A percentile compares a stretch with the other conserved stretches of the same genome.
phyloP scores from a whole-genome alignment of 2,329 filamentous ascomycete genomes.

The Diaporthe sp. region DNA sequence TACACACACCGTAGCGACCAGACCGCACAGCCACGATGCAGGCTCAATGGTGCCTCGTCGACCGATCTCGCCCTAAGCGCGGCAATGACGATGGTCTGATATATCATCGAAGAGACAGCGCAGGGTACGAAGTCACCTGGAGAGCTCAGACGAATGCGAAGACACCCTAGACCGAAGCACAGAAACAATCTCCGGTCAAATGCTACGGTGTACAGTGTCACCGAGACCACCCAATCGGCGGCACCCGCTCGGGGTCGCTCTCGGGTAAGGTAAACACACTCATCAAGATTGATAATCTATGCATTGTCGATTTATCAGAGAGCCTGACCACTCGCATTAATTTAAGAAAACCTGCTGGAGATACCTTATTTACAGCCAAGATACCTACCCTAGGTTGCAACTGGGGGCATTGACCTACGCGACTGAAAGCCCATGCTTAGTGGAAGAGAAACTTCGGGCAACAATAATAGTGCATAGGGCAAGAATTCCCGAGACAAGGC shows the following conservation, averaged over 20 bases:
- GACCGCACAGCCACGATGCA: background rate
- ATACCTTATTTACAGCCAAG: background rate
- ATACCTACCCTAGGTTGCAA: too few species aligned
- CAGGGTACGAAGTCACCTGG: background rate
- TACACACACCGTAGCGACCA: background rate
- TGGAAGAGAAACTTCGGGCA: background rate
- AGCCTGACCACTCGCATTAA: too few species aligned
- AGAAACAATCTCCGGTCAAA: conserved; percentile 18
- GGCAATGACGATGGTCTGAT: background rate
- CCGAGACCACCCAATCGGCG: background rate
- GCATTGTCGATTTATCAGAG: background rate
- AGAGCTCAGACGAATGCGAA: background rate
- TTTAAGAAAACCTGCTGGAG: background rate
- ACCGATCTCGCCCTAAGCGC: background rate
- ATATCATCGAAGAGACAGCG: background rate
- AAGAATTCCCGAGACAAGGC: background rate
- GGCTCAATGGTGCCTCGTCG: background rate
- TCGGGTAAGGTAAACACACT: background rate
- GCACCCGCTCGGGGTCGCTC: background rate
- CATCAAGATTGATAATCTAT: background rate
- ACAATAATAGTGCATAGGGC: background rate
- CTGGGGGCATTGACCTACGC: background rate
- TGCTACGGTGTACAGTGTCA: background rate
- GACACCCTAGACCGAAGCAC: background rate
- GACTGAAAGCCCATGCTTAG: background rate